Conservation (phyloP, 2,329 filamentous ascomycete genomes). For the Talaromyces sp. region DNA sequence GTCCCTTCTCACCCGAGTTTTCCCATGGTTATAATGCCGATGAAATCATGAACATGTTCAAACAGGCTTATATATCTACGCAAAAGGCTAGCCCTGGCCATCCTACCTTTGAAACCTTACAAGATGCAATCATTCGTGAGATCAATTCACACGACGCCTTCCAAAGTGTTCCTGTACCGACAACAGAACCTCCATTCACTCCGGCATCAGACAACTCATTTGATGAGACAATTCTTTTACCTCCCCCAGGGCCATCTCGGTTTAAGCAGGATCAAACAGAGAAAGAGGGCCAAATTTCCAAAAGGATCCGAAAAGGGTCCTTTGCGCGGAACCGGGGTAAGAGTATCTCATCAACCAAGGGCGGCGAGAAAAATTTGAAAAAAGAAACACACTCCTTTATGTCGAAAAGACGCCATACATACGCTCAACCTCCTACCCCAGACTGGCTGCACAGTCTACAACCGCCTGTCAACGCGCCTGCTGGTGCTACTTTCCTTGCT, state of each 20-base stretch:
- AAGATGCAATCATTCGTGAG: slow-evolving; percentile 39
- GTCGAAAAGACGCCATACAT: slow-evolving; percentile 33
- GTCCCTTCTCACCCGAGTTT: slow-evolving; percentile 17
- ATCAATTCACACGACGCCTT: slow-evolving; percentile 42
- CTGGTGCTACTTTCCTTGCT: neutral
- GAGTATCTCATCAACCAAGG: slow-evolving; percentile 24
- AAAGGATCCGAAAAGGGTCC: slow-evolving; percentile 26
- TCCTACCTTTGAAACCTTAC: slow-evolving; percentile 36
- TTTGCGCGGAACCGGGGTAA: slow-evolving; percentile 15
- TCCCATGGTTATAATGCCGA: slow-evolving; percentile 27
- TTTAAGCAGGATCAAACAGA: slow-evolving; percentile 20
- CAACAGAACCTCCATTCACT: slow-evolving; percentile 27
- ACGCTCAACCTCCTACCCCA: slow-evolving; percentile 31
- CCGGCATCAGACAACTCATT: slow-evolving; percentile 21
- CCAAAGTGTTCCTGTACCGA: slow-evolving; percentile 26
- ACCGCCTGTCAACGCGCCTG: neutral
- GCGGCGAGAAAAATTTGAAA: slow-evolving; percentile 2
- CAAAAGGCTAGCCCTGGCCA: slow-evolving; percentile 21
- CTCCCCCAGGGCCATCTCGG: slow-evolving; percentile 9
- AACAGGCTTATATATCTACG: slow-evolving; percentile 29
- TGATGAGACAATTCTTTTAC: slow-evolving; percentile 11
- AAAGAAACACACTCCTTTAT: slow-evolving; percentile 16
- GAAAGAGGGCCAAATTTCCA: slow-evolving; percentile 27
- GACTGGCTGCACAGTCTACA: slow-evolving; percentile 21
- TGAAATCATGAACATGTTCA: slow-evolving; percentile 39